Base-by-base conservation (phyloP, 2,329 filamentous ascomycete species). In the Colletotrichum lupini region DNA sequence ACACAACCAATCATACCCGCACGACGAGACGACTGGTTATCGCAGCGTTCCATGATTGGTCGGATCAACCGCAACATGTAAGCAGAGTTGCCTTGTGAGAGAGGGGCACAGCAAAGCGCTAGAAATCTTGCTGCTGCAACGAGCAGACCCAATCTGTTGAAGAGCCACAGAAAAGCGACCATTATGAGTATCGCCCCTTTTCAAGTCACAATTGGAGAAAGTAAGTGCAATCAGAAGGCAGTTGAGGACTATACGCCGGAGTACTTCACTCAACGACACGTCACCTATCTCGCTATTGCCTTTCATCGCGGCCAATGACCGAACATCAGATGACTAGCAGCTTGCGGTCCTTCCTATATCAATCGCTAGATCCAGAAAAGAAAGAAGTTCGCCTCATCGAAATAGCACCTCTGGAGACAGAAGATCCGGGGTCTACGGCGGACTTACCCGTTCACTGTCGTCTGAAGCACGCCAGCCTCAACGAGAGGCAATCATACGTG, bases 371-470 rank as follows among this genome's bases (percentile, higher is more conserved):
- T 6, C 28, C 62, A 8, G n/a, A 16, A 19, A 24, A 57, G 4
- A 42, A 46, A 4, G 66, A 65, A 19, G 28, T 68, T 6, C 66
- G 58, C 16, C 66, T 68, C 30, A 42, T 68, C 19, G 32, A 68
- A 46, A 4, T 68, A 22, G 30, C 55, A 1, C 32, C 46, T 64
- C 19, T 55, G 8, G 11, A 26, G 4, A 37, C 12, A 6, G 28
- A 26, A 52, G 49, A 26, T 3, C n/a, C 28, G 7, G 7, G 14
- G 11, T 14, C 12, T 12, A 12, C 6, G 5, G 14, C 19, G 7
- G 11, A 12, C 32, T 26, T 56, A 35, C 4, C 22, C 6, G 52
- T 68, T 24, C 59, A 24, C 16, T 68, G 66, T 11, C 46, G 58
- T 12, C 22, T 64, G 46, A 64, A 64, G n/a, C 57, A 55, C 9